Evolutionary conservation across 179 eudicot species (phyloP).

Genomic region (Amaranthus tricolor): DNA sequence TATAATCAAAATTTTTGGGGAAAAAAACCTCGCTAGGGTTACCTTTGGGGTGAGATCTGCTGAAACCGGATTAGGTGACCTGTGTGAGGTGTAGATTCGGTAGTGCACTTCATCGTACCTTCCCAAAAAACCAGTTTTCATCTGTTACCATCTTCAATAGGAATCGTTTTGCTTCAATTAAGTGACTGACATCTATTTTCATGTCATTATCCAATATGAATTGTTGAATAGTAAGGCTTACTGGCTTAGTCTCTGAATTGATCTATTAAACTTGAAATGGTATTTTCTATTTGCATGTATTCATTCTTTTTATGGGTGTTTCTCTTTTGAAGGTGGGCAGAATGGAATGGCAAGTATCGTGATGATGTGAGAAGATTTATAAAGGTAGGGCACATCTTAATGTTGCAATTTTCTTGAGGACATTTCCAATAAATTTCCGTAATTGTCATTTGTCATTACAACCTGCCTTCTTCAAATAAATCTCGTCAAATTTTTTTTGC

Average conservation of each 20-base stretch:
- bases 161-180: background rate
- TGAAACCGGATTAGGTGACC: no score
- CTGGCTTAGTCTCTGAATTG: background rate
- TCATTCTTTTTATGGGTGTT: conserved; percentile 11
- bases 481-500: no score
- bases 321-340: conserved; percentile 85
- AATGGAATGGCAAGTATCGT: conserved; percentile 99
- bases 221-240: background rate
- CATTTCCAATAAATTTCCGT: background rate
- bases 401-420: background rate
- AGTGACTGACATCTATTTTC: background rate
- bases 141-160: background rate
- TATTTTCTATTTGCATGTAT: conserved; percentile 1
- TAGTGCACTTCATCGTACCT: no score
- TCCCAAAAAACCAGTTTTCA: no score
- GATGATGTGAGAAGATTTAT: conserved; percentile 88
- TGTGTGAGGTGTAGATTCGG: no score
- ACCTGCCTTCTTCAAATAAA: no score
- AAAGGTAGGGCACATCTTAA: conserved; percentile 48
- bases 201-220: background rate
- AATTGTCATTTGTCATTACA: no score
- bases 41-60: no score
- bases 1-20: no score
- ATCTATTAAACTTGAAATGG: background rate
- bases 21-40: no score